Base-by-base conservation (phyloP, 768 basidiomycete species). In the Suillus subaureus region DNA sequence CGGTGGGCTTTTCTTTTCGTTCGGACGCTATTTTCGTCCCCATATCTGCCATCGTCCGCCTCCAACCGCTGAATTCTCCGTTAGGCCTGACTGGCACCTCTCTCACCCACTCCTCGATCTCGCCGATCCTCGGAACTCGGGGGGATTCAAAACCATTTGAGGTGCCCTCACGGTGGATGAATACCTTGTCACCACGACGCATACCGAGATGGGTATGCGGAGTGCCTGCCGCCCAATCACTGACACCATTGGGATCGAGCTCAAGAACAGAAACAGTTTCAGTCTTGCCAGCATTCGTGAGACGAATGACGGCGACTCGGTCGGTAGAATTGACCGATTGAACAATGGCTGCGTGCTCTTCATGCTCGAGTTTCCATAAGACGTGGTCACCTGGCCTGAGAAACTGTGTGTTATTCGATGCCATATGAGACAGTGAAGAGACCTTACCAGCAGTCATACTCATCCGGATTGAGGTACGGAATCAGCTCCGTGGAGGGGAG, bases 371-470 rank as follows among this genome's bases (percentile, higher is more conserved):
- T 71, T 90, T 90, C 88, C 92, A 95, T 21, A 94, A 70, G 16
- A 96, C 90, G 75, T 93, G 89, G 72, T 98, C 94, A 21, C 96
- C 96, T 6, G 96, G 96, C 94, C 93, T 94, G 62, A 23, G 61
- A 42, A 68, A 15, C 61, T 61, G 61, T 71, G 65, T 70, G 64
- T 31, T 42, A 26, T n/a, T 45, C 51, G 39, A 35, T 23, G 66
- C 31, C 8, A 52, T 66, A n/a, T 49, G 43, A 18, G 3, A 35
- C 23, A 56, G 64, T 11, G 4, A 52, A 61, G 12, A 15, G 28
- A 35, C 76, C 89, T 71, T 69, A 92, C 92, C 92, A 96, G 75
- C 90, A 93, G 74, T 94, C 96, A 74, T 92, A 93, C 77, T 97
- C 96, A 75, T 97, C 96, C 12, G 94, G 86, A 66, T 93, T 93